Evolutionary conservation across 2,329 filamentous ascomycete species (phyloP), one percentile per base, ranked within the genome.

Genomic region (Dactylonectria macrodidyma): DNA sequence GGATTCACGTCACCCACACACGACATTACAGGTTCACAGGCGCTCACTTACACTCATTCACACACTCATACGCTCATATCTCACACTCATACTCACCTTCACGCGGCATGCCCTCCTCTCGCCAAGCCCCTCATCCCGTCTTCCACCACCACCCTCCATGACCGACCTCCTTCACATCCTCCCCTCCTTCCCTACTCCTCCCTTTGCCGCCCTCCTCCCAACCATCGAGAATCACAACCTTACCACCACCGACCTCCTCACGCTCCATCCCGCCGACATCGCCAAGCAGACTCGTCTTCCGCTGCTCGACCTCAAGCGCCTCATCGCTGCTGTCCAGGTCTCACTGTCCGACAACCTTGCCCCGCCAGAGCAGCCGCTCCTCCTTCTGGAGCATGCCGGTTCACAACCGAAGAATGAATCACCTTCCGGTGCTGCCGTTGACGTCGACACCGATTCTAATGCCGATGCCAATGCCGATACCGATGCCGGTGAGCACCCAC

Each of bases 231-330:
- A 89, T 79, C 90, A 93, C 75, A 86, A 87, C 59, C 85, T 99
- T 78, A 93, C 93, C 30, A 93, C 93, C 36, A 91, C 90, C 74
- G 96, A 99, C 79, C 88, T 99, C 56, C 87, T 99, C 75, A 93
- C 93, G 3, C 90, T 97, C 69, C 93, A 97, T 77, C 88, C 91
- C 4, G 86, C 91, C 68, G 93, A 97, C 77, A 89, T 98, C 71
- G 94, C 94, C 65, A 96, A 93, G 83, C 92, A 94, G 79, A 95
- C 95, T 57, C 91, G 92, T 71, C 86, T 97, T 19, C 94, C 95
- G 3, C 85, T 95, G 8, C 87, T 92, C 46, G 94, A 98, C 77
- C 86, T 98, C 74, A 93, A 91, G 80, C 90, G 91, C 68, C 85
- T 98, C 41, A 88, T 90, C 69, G 86, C 87, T 63, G 90, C 91